Base-by-base conservation (phyloP, 148 eudicot species). In the Vaccinium vitisidaea region DNA sequence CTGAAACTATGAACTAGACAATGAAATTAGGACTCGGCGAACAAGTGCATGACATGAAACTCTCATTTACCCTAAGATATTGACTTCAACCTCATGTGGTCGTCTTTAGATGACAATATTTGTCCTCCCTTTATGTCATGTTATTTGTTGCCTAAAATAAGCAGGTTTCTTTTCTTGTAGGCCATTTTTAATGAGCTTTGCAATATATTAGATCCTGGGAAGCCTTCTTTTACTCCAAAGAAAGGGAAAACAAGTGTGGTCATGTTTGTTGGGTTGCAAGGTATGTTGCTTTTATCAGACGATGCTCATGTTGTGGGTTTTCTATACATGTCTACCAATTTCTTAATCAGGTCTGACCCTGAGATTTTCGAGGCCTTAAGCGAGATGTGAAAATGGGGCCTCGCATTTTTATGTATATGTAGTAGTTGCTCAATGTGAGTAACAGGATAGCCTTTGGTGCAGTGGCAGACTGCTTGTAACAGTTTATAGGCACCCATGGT, bases 241-340 rank as follows among this genome's bases (percentile, higher is more conserved):
- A 97, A 97, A 84, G 98, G 93, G 81, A 97, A 97, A 88, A 59
- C 95, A 65, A 90, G 98, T 83, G 88, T 97, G 30, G 93, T 97
- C 80, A 95, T 97, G 99, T 97, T 94, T 92, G 99, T 97, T 32
- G 99, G 99, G 88, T 91, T 97, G 80, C 99, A 97, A 94, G 99
- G 99, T 95, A 92, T 83, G 84, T 80, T 83, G 67, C 54, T n/a
- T 80, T 81, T 63, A 56, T 80, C 75, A 39, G 14, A 56, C 50
- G 70, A 67, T 67, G 21, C 10, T 10, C 19, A 27, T 69, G 83
- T 71, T 79, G 59, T 80, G 58, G 55, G 13, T 21, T 19, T 76
- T 58, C 18, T 39, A 30, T 6, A 46, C 25, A 84, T 46, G 75
- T 77, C 9, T 67, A 23, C 16, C 53, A 13, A 9, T 8, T 18